These are phyloP conservation scores for Bipolaris oryzae DNA, from an alignment of 2,329 filamentous ascomycete species.

Conservation along the genomic window DNA sequence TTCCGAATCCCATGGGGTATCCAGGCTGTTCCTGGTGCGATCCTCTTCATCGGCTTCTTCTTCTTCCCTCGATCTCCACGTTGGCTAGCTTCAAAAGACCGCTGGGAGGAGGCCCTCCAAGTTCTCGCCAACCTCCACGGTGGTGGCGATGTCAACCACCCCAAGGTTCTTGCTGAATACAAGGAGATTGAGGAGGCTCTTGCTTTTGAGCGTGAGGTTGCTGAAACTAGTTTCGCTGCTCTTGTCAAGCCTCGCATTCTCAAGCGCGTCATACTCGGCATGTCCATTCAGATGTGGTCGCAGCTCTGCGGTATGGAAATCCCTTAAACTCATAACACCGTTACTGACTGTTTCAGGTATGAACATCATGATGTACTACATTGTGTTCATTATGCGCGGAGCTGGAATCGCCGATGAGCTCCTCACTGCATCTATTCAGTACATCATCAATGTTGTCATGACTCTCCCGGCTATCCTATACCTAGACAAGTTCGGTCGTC, in stretches of 20 bases:
- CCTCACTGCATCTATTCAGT: conserved; percentile 66
- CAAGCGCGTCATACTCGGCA: conserved; percentile 63
- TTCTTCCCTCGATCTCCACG: conserved; percentile 62
- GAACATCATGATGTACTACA: conserved; percentile 48
- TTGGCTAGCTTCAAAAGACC: conserved; percentile 71
- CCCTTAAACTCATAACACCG: conserved; percentile 24
- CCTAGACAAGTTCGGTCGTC: conserved; percentile 65
- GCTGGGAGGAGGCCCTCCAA: conserved; percentile 68
- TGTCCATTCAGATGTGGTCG: conserved; percentile 65
- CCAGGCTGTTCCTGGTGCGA: conserved; percentile 50
- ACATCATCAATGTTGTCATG: conserved; percentile 66
- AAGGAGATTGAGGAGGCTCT: conserved; percentile 65
- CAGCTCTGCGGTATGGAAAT: conserved; percentile 67
- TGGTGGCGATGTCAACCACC: conserved; percentile 60
- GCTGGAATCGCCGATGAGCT: conserved; percentile 63
- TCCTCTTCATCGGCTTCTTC: conserved; percentile 50
- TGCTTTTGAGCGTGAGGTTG: conserved; percentile 60
- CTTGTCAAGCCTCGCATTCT: conserved; percentile 60
- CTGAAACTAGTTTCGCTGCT: conserved; percentile 56
- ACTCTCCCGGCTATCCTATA: conserved; percentile 66
- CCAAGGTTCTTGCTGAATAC: conserved; percentile 67
- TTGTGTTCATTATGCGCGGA: conserved; percentile 66
- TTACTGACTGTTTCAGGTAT: background rate
- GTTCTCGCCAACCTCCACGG: conserved; percentile 63
- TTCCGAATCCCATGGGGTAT: conserved; percentile 54